phyloP scores from a whole-genome alignment of 1,284 basidiomycete genomes.

The Limonomyces culmigenus region DNA sequence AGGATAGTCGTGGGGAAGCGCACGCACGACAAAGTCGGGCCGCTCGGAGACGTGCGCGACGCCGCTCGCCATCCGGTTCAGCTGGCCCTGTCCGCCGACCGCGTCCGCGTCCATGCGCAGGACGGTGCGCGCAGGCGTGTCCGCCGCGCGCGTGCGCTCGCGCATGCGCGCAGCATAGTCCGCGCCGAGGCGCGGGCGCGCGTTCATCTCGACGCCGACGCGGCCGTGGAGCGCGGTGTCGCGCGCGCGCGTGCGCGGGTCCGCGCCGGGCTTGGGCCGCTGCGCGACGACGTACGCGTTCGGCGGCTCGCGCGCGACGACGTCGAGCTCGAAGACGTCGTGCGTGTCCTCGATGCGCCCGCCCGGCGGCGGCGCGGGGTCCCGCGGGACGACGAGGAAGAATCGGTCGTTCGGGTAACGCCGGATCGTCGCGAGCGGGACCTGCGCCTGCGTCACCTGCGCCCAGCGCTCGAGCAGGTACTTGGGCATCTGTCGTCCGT shows the following conservation, averaged over 20 bases:
- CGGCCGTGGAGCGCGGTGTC: constrained; percentile 60
- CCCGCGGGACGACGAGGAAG: constrained; percentile 46
- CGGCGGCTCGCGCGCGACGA: constrained; percentile 58
- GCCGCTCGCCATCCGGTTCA: constrained; percentile 39
- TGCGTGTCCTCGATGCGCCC: constrained; percentile 18
- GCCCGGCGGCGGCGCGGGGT: constrained; percentile 17
- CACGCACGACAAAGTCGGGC: constrained; percentile 43
- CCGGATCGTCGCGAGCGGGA: constrained; percentile 58
- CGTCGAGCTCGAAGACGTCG: constrained; percentile 60
- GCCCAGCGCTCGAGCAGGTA: constrained; percentile 58
- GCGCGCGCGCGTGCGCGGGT: constrained; percentile 27
- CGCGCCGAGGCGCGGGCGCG: constrained; percentile 46
- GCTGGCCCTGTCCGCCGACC: constrained; percentile 43
- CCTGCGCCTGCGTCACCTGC: constrained; percentile 37
- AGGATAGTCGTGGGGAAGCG: no score
- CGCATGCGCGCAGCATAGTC: constrained; percentile 48
- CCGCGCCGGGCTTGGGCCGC: constrained; percentile 44
- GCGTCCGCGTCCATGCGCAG: constrained; percentile 32
- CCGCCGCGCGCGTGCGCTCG: constrained; percentile 40
- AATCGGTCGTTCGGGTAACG: constrained; percentile 51
- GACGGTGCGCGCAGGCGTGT: constrained; percentile 41
- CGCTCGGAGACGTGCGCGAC: constrained; percentile 22
- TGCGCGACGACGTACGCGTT: constrained; percentile 68
- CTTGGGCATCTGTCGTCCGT: constrained; percentile 38
- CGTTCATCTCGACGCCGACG: constrained; percentile 58